Evolutionary conservation across 2,329 filamentous ascomycete genomes (phyloP).

Genomic region (Colletotrichum orbiculare): DNA sequence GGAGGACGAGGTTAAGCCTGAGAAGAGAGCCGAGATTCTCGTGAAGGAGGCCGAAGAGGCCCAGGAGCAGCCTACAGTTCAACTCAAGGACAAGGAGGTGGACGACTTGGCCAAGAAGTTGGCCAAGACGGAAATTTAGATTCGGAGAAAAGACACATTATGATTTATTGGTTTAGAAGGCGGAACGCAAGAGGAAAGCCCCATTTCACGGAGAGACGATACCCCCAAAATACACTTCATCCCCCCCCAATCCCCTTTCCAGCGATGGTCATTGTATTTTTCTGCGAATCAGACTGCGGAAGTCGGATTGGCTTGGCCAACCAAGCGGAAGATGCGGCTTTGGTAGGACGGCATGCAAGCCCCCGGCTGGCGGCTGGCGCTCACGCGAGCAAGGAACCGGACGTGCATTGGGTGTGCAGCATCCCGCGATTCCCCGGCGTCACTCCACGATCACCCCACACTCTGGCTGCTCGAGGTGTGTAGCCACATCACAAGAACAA

Average conservation of each 20-base stretch:
- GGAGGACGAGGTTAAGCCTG: slow-evolving; percentile 67
- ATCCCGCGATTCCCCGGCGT: slow-evolving; percentile 8
- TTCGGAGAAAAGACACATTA: slow-evolving; percentile 24
- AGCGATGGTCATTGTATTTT: background rate
- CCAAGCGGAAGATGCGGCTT: background rate
- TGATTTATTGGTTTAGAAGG: slow-evolving; percentile 35
- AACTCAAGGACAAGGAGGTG: slow-evolving; percentile 79
- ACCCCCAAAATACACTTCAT: slow-evolving; percentile 38
- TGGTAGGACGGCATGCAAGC: slow-evolving; percentile 1
- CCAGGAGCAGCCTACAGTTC: slow-evolving; percentile 78
- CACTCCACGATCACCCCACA: slow-evolving; percentile 31
- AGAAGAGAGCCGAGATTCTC: slow-evolving; percentile 76
- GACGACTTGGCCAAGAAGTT: slow-evolving; percentile 82
- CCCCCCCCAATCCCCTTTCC: background rate
- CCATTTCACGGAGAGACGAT: slow-evolving; percentile 36
- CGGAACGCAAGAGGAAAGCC: slow-evolving; percentile 36
- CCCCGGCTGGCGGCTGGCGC: background rate
- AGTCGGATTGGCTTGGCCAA: background rate
- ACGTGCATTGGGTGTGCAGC: slow-evolving; percentile 1
- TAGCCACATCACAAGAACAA: slow-evolving; percentile 14
- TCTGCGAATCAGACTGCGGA: background rate
- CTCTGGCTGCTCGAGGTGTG: slow-evolving; percentile 1
- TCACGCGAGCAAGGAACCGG: background rate
- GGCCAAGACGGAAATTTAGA: slow-evolving; percentile 73
- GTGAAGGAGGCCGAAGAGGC: slow-evolving; percentile 77